phyloP scores from a whole-genome alignment of 768 basidiomycete genomes.

The Lentinula sp. region DNA sequence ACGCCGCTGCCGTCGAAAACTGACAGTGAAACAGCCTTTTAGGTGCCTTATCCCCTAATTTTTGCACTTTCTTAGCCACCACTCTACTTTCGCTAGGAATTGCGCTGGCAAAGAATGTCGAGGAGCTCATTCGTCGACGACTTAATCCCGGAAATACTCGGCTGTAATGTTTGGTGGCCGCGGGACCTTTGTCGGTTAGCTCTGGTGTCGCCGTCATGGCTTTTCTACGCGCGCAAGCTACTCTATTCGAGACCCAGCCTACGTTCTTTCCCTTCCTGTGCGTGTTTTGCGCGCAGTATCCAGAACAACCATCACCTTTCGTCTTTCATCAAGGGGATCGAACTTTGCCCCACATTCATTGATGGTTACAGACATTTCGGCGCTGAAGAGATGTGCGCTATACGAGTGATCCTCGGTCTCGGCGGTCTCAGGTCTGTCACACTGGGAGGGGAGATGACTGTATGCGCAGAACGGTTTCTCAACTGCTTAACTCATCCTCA shows the following conservation, averaged over 20 bases:
- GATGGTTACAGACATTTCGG: conserved; percentile 11
- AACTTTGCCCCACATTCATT: conserved; percentile 28
- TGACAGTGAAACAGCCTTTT: background rate
- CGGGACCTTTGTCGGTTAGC: conserved; percentile 42
- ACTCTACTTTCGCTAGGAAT: background rate
- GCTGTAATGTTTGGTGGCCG: conserved; percentile 47
- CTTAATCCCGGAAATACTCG: conserved; percentile 46
- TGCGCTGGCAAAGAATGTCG: background rate
- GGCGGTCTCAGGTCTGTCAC: conserved; percentile 35
- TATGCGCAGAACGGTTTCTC: conserved; percentile 42
- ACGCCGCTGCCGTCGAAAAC: background rate
- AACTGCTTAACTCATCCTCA: conserved; percentile 34
- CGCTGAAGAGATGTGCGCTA: conserved; percentile 24
- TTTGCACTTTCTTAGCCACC: background rate
- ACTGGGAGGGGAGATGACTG: conserved; percentile 42
- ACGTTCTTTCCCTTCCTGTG: conserved; percentile 33
- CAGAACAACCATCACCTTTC: conserved; percentile 22
- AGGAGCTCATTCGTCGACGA: conserved; percentile 23
- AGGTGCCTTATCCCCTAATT: background rate
- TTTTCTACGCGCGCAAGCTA: conserved; percentile 32
- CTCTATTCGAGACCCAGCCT: conserved; percentile 39
- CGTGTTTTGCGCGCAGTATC: conserved; percentile 36
- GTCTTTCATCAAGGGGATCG: conserved; percentile 32
- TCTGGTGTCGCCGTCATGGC: conserved; percentile 44
- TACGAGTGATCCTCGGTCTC: conserved; percentile 36